Conservation (phyloP, 345 rosid species). For the Linum usitatissimum region DNA sequence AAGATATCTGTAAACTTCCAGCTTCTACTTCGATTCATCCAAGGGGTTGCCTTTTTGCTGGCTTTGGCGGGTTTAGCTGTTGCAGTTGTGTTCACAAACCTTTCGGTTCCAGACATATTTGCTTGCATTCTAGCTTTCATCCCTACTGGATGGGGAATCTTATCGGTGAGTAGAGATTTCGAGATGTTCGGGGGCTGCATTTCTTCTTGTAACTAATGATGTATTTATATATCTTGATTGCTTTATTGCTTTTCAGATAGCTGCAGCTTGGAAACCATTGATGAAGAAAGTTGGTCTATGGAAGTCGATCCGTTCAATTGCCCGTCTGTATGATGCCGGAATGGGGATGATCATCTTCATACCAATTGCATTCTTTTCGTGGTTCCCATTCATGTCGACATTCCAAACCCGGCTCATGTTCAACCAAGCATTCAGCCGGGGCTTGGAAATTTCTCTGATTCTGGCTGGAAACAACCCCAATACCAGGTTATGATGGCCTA, state of each 20-base stretch:
- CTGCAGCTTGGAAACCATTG: constrained; percentile 87
- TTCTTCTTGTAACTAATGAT: not conserved
- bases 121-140: constrained; percentile 75
- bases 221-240: not conserved
- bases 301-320: constrained; percentile 83
- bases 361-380: constrained; percentile 70
- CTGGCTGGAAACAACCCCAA: constrained; percentile 94
- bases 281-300: constrained; percentile 64
- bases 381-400: constrained; percentile 96
- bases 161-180: constrained; percentile 43
- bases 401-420: constrained; percentile 97
- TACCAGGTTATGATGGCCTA: constrained; percentile 26
- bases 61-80: constrained; percentile 61
- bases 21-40: constrained; percentile 78
- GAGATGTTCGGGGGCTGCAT: not conserved
- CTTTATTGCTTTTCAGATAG: constrained; percentile 44
- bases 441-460: constrained; percentile 86
- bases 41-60: constrained; percentile 64
- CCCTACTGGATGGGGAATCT: constrained; percentile 96
- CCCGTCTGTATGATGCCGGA: constrained; percentile 75
- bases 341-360: constrained; percentile 94
- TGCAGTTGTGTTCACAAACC: constrained; percentile 35
- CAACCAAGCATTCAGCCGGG: constrained; percentile 94
- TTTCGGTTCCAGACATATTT: constrained; percentile 61
- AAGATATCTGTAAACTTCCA: constrained; percentile 92